These are phyloP conservation scores for Chenopodium suecicum DNA, from an alignment of 148 eudicot genomes.

Conservation along the genomic window DNA sequence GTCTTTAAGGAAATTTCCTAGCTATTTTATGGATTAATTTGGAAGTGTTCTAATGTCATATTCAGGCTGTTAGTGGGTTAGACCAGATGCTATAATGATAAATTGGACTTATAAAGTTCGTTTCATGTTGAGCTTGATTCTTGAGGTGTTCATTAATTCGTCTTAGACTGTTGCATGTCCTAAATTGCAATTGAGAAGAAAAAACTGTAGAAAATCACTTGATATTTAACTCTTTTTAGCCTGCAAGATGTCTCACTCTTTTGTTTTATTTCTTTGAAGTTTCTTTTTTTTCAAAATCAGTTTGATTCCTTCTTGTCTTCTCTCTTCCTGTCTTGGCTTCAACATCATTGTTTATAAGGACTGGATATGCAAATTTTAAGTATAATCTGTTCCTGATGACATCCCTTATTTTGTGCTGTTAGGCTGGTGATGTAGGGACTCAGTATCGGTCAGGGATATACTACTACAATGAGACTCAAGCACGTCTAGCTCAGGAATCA, in stretches of 20 bases:
- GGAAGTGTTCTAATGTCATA: neutral
- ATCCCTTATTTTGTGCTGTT: constrained; percentile 17
- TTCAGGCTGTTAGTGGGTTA: neutral
- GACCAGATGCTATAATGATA: neutral
- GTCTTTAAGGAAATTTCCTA: too few species aligned
- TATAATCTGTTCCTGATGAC: constrained; percentile 10
- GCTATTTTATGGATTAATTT: neutral
- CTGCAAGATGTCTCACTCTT: neutral
- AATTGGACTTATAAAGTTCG: neutral
- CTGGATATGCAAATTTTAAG: neutral
- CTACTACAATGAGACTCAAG: constrained; percentile 75
- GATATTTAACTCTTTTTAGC: neutral
- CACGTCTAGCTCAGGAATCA: constrained; percentile 66
- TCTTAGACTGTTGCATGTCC: neutral
- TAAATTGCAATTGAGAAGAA: neutral
- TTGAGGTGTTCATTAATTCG: neutral
- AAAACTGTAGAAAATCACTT: neutral
- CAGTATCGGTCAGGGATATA: constrained; percentile 95
- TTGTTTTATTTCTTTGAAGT: neutral
- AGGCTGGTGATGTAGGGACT: constrained; percentile 85
- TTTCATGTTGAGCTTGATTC: neutral
- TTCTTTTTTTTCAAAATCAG: neutral
- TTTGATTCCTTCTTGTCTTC: neutral
- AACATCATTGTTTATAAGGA: neutral
- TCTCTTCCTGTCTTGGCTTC: neutral